Evolutionary conservation across 306 rosid genomes (phyloP).

Genomic region (Cicer bijugum): DNA sequence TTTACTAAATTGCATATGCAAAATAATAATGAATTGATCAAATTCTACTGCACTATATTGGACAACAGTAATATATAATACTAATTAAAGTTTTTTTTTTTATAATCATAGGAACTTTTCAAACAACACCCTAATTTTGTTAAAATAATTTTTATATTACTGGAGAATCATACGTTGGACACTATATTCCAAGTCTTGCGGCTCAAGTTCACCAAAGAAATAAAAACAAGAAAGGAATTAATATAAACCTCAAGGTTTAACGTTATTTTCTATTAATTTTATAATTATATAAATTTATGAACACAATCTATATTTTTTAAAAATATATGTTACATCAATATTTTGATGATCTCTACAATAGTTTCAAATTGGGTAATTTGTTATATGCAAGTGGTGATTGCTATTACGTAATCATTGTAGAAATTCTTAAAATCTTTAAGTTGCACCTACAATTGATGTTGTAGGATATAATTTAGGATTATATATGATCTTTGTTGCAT

Average conservation of each 20-base stretch:
- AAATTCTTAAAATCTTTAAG: too few species aligned
- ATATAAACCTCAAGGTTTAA: constrained; percentile 71
- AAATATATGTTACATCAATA: neutral
- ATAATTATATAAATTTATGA: neutral
- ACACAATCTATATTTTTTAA: neutral
- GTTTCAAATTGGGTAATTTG: too few species aligned
- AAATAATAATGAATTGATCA: too few species aligned
- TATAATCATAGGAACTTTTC: constrained; percentile 65
- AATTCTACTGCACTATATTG: too few species aligned
- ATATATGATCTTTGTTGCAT: too few species aligned
- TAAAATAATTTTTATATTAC: constrained; percentile 80
- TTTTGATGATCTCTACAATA: neutral
- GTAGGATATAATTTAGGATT: too few species aligned
- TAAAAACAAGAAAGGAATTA: constrained; percentile 63
- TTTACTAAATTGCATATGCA: too few species aligned
- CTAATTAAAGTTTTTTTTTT: neutral
- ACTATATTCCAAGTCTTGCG: constrained; percentile 89
- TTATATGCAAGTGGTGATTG: too few species aligned
- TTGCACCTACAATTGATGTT: too few species aligned
- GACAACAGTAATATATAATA: too few species aligned
- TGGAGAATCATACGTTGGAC: constrained; percentile 96
- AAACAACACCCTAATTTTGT: constrained; percentile 63
- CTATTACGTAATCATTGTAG: too few species aligned
- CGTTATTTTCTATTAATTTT: constrained; percentile 6
- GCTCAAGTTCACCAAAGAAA: constrained; percentile 70